Evolutionary conservation across 768 basidiomycete species (phyloP).

Genomic region (Amylocystis lapponica): DNA sequence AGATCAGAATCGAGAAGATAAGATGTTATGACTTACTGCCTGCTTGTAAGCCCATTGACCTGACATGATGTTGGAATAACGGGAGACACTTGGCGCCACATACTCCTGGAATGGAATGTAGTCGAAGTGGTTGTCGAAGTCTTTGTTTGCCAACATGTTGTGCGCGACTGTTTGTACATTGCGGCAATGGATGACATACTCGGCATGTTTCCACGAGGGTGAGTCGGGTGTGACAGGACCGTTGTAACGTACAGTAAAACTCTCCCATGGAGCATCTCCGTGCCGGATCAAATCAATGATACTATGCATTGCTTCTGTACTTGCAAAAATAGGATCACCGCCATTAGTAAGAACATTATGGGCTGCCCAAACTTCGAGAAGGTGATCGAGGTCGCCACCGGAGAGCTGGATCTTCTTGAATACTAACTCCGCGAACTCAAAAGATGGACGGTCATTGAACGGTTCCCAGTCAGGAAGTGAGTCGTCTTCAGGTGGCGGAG

Average conservation of each 20-base stretch:
- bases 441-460: conserved; percentile 6
- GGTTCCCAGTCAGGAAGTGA: conserved; percentile 12
- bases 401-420: conserved; percentile 8
- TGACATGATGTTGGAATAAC: conserved; percentile 17
- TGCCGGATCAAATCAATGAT: conserved; percentile 30
- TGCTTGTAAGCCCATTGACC: conserved; percentile 26
- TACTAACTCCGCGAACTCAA: conserved; percentile 15
- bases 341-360: conserved; percentile 3
- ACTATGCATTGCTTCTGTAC: conserved; percentile 24
- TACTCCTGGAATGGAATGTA: conserved; percentile 15
- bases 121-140: conserved; percentile 20
- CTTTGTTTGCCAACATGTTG: conserved; percentile 16
- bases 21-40: conserved; percentile 19
- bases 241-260: conserved; percentile 25
- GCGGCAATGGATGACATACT: conserved; percentile 22
- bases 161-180: conserved; percentile 11
- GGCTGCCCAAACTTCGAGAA: conserved; percentile 19
- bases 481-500: conserved; percentile 1
- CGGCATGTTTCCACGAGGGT: conserved; percentile 1
- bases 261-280: conserved; percentile 33
- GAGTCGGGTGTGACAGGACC: conserved; percentile 1
- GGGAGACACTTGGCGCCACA: conserved; percentile 11
- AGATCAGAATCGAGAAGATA: not conserved
- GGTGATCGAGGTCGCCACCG: conserved; percentile 8
- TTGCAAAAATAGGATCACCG: conserved; percentile 16